Base-by-base conservation (phyloP, 768 basidiomycete species). In the Crepidotus variabilis region DNA sequence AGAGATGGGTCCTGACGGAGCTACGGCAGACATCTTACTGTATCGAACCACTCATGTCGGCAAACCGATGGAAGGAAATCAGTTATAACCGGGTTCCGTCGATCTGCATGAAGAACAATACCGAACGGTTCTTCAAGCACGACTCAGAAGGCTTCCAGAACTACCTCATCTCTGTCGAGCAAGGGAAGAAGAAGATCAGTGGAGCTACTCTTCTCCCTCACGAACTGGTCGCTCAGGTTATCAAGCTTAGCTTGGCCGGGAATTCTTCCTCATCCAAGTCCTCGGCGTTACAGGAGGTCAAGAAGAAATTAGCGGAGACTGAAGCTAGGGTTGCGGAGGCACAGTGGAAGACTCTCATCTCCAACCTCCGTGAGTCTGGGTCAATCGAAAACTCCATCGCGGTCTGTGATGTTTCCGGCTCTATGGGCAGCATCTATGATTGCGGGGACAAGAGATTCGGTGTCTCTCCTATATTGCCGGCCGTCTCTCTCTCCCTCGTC, bases 381-480 rank as follows among this genome's bases (percentile, higher is more conserved):
- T 65, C 69, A n/a, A 61, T 91, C 36, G 80, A 85, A 1, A 87
- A 84, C 58, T 75, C 79, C 9, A 64, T 91, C 22, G 88, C 88
- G 0, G 62, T 90, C 23, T 89, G 86, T 67, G 89, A 90, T 63
- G 87, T 90, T 16, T 88, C 86, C 0, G 87, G 85, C 0, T 87
- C 85, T 8, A 90, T 90, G 89, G 86, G 84, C 1, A 21, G 11
- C 11, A 22, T 78, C 2, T 0, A 22, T 36, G 10, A 13, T 1
- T 28, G 28, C 28, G 28, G 4, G 8, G 8, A 3, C 20, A 0
- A 32, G 45, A 7, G 50, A 50, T 11, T 50, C 54, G 18, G 33
- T 47, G 1, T 1, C 61, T 18, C 60, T 71, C 88, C 88, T 0
- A 86, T 90, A 54, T 71, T 77, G 34, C 84, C 85, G 6, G 79